phyloP scores from a whole-genome alignment of 2,329 filamentous ascomycete species.

The Fusarium bactridioides region DNA sequence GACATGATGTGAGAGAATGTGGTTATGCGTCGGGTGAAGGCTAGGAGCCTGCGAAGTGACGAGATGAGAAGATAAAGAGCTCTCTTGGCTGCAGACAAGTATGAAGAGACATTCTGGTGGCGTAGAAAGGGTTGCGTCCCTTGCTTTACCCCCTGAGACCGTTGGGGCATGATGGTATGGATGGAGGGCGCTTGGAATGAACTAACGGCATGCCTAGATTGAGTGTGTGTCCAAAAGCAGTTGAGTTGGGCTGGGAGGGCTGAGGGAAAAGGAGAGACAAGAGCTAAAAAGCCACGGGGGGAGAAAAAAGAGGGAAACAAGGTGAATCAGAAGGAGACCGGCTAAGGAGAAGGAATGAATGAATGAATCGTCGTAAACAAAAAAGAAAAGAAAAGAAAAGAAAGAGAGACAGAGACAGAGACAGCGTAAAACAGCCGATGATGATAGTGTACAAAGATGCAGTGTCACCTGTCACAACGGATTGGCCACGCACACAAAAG shows the following conservation, averaged over 20 bases:
- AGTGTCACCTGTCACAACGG: neutral
- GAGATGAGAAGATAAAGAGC: neutral
- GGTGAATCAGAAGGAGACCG: neutral
- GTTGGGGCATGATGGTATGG: slow-evolving; percentile 5
- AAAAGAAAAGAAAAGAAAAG: too few species aligned
- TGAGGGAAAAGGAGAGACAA: neutral
- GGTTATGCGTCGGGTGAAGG: neutral
- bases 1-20: slow-evolving; percentile 15
- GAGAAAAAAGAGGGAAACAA: neutral
- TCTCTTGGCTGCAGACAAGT: neutral
- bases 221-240: neutral
- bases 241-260: neutral
- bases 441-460: neutral
- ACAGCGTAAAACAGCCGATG: neutral
- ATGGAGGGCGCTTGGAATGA: neutral
- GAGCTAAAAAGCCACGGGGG: neutral
- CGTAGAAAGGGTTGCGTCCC: neutral
- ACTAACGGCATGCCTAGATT: neutral
- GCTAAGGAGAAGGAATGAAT: neutral
- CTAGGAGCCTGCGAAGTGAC: neutral
- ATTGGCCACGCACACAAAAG: neutral
- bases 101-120: neutral
- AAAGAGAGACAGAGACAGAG: neutral
- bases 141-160: slow-evolving; percentile 6
- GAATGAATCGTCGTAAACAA: neutral